Conservation (phyloP, 108 stramenopile genomes). For the Discostella pseudostelligera region DNA sequence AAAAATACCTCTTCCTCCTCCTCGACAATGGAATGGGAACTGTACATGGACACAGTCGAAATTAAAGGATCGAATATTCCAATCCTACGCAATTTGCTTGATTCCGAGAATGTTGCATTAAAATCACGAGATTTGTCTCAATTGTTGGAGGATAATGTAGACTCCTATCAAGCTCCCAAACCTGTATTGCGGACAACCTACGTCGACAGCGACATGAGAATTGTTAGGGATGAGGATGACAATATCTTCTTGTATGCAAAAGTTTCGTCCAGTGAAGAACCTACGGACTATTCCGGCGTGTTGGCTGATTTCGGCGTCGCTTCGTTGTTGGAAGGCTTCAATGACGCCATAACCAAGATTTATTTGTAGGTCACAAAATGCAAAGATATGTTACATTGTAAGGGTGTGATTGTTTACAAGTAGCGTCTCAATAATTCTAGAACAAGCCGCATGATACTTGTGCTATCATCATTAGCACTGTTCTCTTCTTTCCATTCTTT, state of each 20-base stretch:
- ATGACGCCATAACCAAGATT: slow-evolving; percentile 70
- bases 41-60: slow-evolving; percentile 78
- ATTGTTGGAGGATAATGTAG: slow-evolving; percentile 63
- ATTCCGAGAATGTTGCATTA: slow-evolving; percentile 51
- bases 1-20: slow-evolving; percentile 12
- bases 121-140: slow-evolving; percentile 59
- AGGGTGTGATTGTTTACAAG: slow-evolving; percentile 7
- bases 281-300: slow-evolving; percentile 63
- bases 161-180: slow-evolving; percentile 56
- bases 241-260: slow-evolving; percentile 77
- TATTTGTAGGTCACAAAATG: slow-evolving; percentile 48
- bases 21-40: slow-evolving; percentile 42
- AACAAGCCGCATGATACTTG: slow-evolving; percentile 15
- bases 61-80: slow-evolving; percentile 85
- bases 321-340: slow-evolving; percentile 75
- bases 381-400: background rate
- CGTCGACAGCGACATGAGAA: slow-evolving; percentile 56
- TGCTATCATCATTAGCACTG: background rate
- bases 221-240: slow-evolving; percentile 80
- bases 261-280: slow-evolving; percentile 49
- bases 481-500: slow-evolving; percentile 9
- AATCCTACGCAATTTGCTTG: slow-evolving; percentile 58
- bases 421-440: slow-evolving; percentile 35
- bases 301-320: slow-evolving; percentile 73
- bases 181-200: slow-evolving; percentile 69